These are phyloP conservation scores for Alternaria angustiovoidea DNA, from an alignment of 2,329 filamentous ascomycete species.

Conservation along the genomic window DNA sequence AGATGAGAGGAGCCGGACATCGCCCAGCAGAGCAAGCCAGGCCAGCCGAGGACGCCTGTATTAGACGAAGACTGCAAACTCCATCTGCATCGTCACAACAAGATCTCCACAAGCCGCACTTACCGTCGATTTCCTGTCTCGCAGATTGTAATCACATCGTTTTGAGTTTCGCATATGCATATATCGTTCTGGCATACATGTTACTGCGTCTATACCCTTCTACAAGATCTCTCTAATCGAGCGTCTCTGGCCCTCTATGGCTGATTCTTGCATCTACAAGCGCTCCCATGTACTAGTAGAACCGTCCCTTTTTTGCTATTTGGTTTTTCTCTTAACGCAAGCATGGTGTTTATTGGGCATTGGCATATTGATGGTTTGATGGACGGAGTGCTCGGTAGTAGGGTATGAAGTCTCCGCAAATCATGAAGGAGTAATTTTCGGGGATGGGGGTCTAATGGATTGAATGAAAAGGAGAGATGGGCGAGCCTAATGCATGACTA, in stretches of 20 bases:
- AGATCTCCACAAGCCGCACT: neutral
- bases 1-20: conserved; percentile 50
- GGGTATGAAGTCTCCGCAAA: conserved; percentile 1
- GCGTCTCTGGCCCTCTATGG: neutral
- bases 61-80: conserved; percentile 15
- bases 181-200: conserved; percentile 13
- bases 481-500: neutral
- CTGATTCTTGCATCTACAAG: conserved; percentile 10
- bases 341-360: conserved; percentile 24
- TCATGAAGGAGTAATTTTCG: conserved; percentile 2
- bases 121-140: neutral
- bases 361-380: conserved; percentile 4
- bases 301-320: neutral
- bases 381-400: neutral
- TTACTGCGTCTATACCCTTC: conserved; percentile 18
- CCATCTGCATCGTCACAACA: neutral
- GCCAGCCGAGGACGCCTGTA: conserved; percentile 38
- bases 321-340: conserved; percentile 7
- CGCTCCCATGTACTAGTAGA: conserved; percentile 23
- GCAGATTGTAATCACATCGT: neutral
- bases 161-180: conserved; percentile 11
- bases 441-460: conserved; percentile 5
- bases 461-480: neutral
- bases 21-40: conserved; percentile 49
- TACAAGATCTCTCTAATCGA: conserved; percentile 13